Evolutionary conservation across 768 basidiomycete species (phyloP).

Genomic region (Dentipellis sp.): DNA sequence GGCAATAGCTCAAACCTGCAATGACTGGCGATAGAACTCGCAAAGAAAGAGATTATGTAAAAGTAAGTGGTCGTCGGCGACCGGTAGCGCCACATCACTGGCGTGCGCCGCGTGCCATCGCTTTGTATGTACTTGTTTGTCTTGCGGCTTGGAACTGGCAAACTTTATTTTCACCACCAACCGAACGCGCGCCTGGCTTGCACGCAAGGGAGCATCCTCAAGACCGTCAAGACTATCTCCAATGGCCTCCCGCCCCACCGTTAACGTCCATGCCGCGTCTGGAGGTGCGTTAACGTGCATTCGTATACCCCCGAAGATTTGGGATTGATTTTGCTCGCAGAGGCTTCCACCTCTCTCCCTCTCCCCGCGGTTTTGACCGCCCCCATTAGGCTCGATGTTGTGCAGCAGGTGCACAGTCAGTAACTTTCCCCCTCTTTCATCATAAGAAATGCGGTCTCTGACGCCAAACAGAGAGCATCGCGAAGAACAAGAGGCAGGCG

Average conservation of each 20-base stretch:
- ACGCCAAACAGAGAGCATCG: constrained; percentile 71
- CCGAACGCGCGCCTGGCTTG: neutral
- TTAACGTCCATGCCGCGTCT: constrained; percentile 67
- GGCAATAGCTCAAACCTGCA: no score
- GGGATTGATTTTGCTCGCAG: constrained; percentile 26
- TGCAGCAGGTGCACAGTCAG: constrained; percentile 98
- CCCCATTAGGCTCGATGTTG: constrained; percentile 97
- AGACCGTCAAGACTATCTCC: constrained; percentile 6
- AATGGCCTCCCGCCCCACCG: constrained; percentile 93
- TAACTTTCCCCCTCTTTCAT: constrained; percentile 17
- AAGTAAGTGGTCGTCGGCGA: no score
- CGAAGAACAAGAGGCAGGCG: constrained; percentile 96
- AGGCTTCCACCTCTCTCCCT: constrained; percentile 81
- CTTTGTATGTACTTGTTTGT: neutral
- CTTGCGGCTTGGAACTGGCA: constrained; percentile 13
- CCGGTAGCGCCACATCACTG: no score
- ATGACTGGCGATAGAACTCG: no score
- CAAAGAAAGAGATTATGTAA: no score
- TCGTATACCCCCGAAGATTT: neutral
- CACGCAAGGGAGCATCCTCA: neutral
- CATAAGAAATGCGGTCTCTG: constrained; percentile 4
- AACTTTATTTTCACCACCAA: constrained; percentile 8
- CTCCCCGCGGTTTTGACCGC: constrained; percentile 96
- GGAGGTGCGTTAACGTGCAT: constrained; percentile 44
- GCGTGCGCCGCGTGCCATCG: no score